Base-by-base conservation (phyloP, 2,329 filamentous ascomycete genomes). In the Pyrenochaeta sp. region DNA sequence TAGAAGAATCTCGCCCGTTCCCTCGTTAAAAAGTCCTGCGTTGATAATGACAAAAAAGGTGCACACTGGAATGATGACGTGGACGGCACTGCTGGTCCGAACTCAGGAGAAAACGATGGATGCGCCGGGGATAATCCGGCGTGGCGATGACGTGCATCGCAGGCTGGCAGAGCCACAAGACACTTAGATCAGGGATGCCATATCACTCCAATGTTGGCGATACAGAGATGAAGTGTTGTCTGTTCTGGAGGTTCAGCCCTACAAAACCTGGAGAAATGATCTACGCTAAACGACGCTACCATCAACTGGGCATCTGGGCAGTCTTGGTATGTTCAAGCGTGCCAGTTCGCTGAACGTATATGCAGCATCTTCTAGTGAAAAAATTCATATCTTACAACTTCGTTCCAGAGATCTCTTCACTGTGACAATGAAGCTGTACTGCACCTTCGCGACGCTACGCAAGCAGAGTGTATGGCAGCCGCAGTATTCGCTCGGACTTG, bases 81-180 rank as follows among this genome's bases (percentile, higher is more conserved):
- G 63, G 65, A 62, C 45, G 58, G 63, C 57, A 43, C 40, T 54
- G 49, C 43, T 56, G 54, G 58, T 49, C 61, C 58, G 52, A 58
- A 61, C 55, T 66, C 56, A 67, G 63, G 65, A 52, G 63, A 66
- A 44, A 52, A 55, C 58, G 19, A 53, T 59, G 52, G 57, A 57
- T 56, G 57, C 52, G 50, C 58, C 56, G 55, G 56, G 50, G 36
- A 44, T 54, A 43, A 32, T 45, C 57, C 36, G 56, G 53, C 54
- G 36, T 52, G 54, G 54, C 58, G 52, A 56, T 61, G 61, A 58
- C 61, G 50, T 49, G 48, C 50, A 37, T 52, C 40, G 45, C 39
- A 55, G 55, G 40, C 39, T 32, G 6, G 4, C 8, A 44, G 50
- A 43, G 37, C 50, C 58, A 44, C 52, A n/a, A 36, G n/a, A 7